These are phyloP conservation scores for Tetrapisispora namnaoensis DNA, from an alignment of 805 yeast genomes.

Conservation along the genomic window DNA sequence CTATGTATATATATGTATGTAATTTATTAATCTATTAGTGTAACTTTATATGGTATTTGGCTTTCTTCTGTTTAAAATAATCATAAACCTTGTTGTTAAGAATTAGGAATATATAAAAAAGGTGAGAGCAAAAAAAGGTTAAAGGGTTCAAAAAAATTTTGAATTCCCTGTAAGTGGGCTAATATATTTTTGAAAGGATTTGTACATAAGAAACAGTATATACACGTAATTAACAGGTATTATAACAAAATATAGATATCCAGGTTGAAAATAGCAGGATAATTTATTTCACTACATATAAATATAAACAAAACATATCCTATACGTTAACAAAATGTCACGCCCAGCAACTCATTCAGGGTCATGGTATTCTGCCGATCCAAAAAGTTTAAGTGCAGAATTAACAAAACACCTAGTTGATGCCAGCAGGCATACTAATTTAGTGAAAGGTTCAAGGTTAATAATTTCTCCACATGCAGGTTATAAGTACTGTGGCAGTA, in stretches of 20 bases:
- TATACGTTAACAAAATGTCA: conserved; percentile 1
- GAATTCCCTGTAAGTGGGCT: too few species aligned
- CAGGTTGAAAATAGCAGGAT: too few species aligned
- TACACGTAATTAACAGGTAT: too few species aligned
- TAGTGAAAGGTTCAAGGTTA: neutral
- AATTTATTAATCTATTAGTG: neutral
- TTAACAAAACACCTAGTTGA: conserved; percentile 36
- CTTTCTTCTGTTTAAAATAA: too few species aligned
- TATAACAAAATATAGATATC: too few species aligned
- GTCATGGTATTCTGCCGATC: conserved; percentile 63
- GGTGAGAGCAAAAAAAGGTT: neutral
- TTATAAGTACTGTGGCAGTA: conserved; percentile 66
- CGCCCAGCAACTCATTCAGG: conserved; percentile 85
- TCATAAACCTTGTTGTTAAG: too few species aligned
- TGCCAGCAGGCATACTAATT: conserved; percentile 5
- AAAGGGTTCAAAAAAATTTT: neutral
- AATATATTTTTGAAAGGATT: too few species aligned
- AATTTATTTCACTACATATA: too few species aligned
- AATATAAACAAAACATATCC: too few species aligned
- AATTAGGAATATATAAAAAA: neutral
- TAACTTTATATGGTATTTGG: neutral
- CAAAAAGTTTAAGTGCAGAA: conserved; percentile 38
- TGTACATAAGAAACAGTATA: too few species aligned
- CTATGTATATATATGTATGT: neutral
- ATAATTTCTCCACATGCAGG: conserved; percentile 66